Evolutionary conservation across 2,329 filamentous ascomycete species (phyloP).

Genomic region (Claviceps humidiphila): DNA sequence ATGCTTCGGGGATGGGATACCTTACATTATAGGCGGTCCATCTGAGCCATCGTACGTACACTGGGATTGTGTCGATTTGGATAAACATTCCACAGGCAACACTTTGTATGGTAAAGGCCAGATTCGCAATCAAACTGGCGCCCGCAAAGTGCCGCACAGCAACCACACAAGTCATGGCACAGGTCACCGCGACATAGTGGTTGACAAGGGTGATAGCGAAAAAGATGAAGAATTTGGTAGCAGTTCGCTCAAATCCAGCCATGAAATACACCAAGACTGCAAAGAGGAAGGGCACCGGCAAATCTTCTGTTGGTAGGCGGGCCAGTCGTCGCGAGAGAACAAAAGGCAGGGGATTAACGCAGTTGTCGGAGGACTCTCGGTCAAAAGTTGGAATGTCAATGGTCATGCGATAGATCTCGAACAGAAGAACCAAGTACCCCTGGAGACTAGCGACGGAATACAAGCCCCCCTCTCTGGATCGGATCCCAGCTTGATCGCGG

Average conservation of each 20-base stretch:
- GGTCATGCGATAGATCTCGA: constrained; percentile 62
- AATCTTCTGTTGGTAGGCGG: constrained; percentile 55
- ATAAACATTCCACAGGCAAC: constrained; percentile 69
- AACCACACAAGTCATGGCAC: constrained; percentile 55
- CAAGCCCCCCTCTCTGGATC: constrained; percentile 58
- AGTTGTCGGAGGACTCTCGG: constrained; percentile 59
- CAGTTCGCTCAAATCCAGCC: constrained; percentile 55
- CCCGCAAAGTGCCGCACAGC: constrained; percentile 54
- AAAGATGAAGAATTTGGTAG: constrained; percentile 56
- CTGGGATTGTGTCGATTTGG: constrained; percentile 56
- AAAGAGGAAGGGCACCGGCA: constrained; percentile 60
- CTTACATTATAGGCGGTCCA: constrained; percentile 28
- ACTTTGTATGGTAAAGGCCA: constrained; percentile 59
- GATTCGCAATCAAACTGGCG: constrained; percentile 58
- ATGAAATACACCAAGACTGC: constrained; percentile 66
- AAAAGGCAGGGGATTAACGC: constrained; percentile 56
- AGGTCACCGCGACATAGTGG: constrained; percentile 62
- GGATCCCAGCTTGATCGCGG: constrained; percentile 55
- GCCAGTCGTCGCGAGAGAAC: constrained; percentile 57
- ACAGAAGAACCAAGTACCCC: constrained; percentile 63
- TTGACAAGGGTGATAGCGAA: constrained; percentile 54
- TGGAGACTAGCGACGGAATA: constrained; percentile 62
- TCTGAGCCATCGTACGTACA: constrained; percentile 70
- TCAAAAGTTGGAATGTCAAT: constrained; percentile 66
- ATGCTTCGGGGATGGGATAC: neutral